Evolutionary conservation across 192 early-diverging fungal genomes (phyloP), one percentile per base, ranked within the genome.

Genomic region (Ambispora gerdemannii): DNA sequence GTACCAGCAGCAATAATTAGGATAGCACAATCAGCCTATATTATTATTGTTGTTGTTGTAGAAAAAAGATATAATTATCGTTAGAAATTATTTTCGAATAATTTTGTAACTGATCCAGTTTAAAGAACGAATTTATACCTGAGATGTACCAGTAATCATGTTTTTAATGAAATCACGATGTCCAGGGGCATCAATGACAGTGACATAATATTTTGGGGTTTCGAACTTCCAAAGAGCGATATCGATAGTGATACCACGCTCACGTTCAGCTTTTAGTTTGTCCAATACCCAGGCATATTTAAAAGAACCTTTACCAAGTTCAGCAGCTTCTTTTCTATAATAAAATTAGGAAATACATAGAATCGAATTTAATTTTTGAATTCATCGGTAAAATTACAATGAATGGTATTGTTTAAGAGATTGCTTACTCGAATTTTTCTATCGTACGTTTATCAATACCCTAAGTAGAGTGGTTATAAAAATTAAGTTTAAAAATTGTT

Each of bases 131-230:
- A 11, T 27, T 7, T 56, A 22, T 58, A 82, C 81, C 88, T 95
- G 95, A 75, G 93, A 94, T 77, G 96, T 93, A 87, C 96, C 96
- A 82, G 96, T 95, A 81, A 97, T 97, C 95, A 95, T 98, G 93
- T 98, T 98, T 87, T 97, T 97, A 88, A 98, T 97, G 91, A 98
- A 98, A 89, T 98, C 96, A 83, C 96, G 90, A 90, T 98, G 96
- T 66, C 96, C 96, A 56, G 96, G 96, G 80, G 96, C 95, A 82
- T 98, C 95, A 82, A 98, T 97, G 85, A 98, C 91, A 86, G 94
- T 98, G 78, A 95, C 92, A 83, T 93, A 85, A 87, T 88, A 95
- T 87, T 95, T 93, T 83, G 91, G 89, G 68, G 96, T 97, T 82
- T 95, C 93, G 85, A 93, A 91, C 87, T 96, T 94, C 93, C 93